Evolutionary conservation across 2,329 filamentous ascomycete species (phyloP), one percentile per base, ranked within the genome.

Genomic region (Metarhizium guizhouense): DNA sequence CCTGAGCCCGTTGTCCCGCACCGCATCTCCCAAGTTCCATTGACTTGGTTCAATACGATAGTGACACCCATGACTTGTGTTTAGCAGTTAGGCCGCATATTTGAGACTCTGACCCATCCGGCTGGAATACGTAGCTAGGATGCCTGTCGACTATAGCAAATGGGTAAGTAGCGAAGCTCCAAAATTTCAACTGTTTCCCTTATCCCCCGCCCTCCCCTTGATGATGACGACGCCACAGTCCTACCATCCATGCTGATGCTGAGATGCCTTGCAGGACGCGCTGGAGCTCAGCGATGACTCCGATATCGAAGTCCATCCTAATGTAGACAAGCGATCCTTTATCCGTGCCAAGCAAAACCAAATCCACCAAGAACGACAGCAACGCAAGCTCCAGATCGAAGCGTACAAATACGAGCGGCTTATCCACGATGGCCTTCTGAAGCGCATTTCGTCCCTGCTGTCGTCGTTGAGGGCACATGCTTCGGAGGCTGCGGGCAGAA

Each of bases 281-380:
- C 83, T 99, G 68, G 94, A 99, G 84, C 85, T 99, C 68, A 96
- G 90, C 67, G 94, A 99, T 73, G 94, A 99, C 74, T 96, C 91
- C 53, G 94, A 99, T 67, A 86, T 99, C 65, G 94, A 99, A 75
- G 94, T 97, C 53, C 94, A 99, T 73, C 94, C 94, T 58, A 99
- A 99, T 70, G 94, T 99, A 70, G 94, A 99, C 76, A 99, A 99
- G 73, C 84, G 87, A 53, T 97, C 93, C 58, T 99, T 99, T 73
- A 99, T 99, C 71, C 90, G 93, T 62, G 95, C 94, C 61, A 99
- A 99, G 75, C 94, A 97, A 76, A 87, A 86, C 64, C 92, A 99
- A 74, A 99, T 99, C 65, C 94, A 99, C 72, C 85, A 92, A 67
- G 87, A 96, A 70, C 87, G 94, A 55, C 79, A 85, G 62, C 87